Evolutionary conservation across 2,329 filamentous ascomycete genomes (phyloP).

Genomic region (Stachybotrys chartarum): DNA sequence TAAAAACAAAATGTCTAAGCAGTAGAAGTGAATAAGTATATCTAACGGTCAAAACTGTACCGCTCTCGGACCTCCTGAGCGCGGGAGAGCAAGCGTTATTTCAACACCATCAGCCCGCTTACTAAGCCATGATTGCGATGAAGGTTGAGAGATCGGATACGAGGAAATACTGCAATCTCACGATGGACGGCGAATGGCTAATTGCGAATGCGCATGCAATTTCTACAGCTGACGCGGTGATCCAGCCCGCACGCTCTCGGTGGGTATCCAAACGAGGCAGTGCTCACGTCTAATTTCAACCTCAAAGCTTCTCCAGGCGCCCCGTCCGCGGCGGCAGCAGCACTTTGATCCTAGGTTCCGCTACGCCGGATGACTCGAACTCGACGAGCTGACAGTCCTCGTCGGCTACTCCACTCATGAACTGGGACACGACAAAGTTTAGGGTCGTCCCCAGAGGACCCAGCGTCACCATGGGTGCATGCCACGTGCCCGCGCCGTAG

Average conservation of each 20-base stretch:
- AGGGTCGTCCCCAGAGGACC: constrained; percentile 52
- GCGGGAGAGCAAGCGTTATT: too few relatives aligned
- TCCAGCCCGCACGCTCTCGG: too few relatives aligned
- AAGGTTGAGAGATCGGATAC: too few relatives aligned
- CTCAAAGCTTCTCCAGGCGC: constrained; percentile 9
- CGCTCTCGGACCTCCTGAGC: too few relatives aligned
- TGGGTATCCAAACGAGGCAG: not conserved
- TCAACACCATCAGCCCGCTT: too few relatives aligned
- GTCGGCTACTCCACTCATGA: constrained; percentile 68
- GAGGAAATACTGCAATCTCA: too few relatives aligned
- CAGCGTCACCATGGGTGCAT: constrained; percentile 91
- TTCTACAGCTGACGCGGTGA: too few relatives aligned
- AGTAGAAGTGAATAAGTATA: not conserved
- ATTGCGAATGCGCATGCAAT: too few relatives aligned
- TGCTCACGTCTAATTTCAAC: not conserved
- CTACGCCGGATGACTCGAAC: constrained; percentile 19
- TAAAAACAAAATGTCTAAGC: not conserved
- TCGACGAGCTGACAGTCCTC: constrained; percentile 86
- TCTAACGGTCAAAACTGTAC: not conserved
- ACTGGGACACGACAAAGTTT: constrained; percentile 87
- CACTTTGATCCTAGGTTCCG: constrained; percentile 33
- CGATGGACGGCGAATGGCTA: too few relatives aligned
- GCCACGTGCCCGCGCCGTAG: constrained; percentile 87
- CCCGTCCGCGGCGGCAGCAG: constrained; percentile 14
- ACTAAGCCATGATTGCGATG: too few relatives aligned